These are phyloP conservation scores for Cercospora sojina DNA, from an alignment of 2,329 filamentous ascomycete genomes.

Conservation along the genomic window DNA sequence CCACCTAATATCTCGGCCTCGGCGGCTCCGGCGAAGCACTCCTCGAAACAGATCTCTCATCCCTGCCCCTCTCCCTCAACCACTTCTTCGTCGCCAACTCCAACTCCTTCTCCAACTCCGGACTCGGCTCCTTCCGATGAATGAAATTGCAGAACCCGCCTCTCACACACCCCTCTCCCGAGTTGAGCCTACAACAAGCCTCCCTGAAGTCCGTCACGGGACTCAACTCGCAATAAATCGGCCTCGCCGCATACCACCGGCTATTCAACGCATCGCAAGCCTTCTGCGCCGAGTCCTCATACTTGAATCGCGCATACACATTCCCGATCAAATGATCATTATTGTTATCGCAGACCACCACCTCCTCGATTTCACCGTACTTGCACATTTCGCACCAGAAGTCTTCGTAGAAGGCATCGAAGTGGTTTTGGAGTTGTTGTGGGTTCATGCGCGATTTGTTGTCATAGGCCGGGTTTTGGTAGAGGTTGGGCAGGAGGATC, in stretches of 20 bases:
- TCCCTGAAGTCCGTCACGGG: constrained; percentile 98
- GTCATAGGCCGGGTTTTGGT: constrained; percentile 98
- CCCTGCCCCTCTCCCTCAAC: constrained; percentile 79
- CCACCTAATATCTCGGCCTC: constrained; percentile 56
- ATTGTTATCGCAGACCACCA: constrained; percentile 99
- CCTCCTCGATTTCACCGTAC: constrained; percentile 94
- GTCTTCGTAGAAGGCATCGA: constrained; percentile 99
- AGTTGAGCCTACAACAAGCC: constrained; percentile 92
- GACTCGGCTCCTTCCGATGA: constrained; percentile 88
- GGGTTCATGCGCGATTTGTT: constrained; percentile 79
- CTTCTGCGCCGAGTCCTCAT: constrained; percentile 91
- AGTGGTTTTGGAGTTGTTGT: constrained; percentile 96
- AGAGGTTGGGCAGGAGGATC: constrained; percentile 95
- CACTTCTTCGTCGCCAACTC: constrained; percentile 93
- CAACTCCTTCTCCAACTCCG: constrained; percentile 85
- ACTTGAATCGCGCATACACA: constrained; percentile 99
- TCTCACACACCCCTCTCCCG: constrained; percentile 89
- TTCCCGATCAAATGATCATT: constrained; percentile 99
- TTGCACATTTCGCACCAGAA: constrained; percentile 99
- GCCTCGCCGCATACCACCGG: constrained; percentile 94
- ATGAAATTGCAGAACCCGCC: constrained; percentile 99
- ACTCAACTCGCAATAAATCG: constrained; percentile 96
- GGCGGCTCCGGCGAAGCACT: constrained; percentile 85
- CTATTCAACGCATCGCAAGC: constrained; percentile 93
- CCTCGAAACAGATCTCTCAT: constrained; percentile 75